These are phyloP conservation scores for Cantharellus anzutake DNA, from an alignment of 768 basidiomycete genomes.

Conservation along the genomic window DNA sequence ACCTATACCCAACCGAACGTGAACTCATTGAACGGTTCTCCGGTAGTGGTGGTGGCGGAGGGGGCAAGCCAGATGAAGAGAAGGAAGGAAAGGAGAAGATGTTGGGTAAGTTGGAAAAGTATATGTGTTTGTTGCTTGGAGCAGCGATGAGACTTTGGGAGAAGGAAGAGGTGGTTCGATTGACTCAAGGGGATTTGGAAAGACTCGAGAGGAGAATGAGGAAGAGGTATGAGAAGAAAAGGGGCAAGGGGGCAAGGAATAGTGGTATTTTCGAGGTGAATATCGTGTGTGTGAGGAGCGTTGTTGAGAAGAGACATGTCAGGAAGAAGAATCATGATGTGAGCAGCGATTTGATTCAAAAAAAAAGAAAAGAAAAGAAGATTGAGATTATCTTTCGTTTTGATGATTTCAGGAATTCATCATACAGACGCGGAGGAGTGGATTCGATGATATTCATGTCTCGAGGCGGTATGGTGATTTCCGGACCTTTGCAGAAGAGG, in stretches of 20 bases:
- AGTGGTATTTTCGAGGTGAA: constrained; percentile 70
- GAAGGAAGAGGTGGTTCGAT: constrained; percentile 74
- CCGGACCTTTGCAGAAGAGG: constrained; percentile 69
- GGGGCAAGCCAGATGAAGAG: constrained; percentile 24
- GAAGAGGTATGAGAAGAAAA: constrained; percentile 37
- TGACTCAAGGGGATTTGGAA: constrained; percentile 69
- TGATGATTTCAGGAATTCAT: constrained; percentile 62
- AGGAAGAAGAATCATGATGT: constrained; percentile 80
- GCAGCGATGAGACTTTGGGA: constrained; percentile 70
- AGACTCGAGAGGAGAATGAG: constrained; percentile 54
- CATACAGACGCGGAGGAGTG: constrained; percentile 62
- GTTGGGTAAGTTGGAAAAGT: constrained; percentile 65
- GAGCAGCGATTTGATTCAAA: constrained; percentile 13
- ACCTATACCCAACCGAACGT: constrained; percentile 25
- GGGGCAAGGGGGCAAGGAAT: constrained; percentile 30
- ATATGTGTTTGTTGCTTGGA: constrained; percentile 61
- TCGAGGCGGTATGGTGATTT: constrained; percentile 93
- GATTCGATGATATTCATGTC: constrained; percentile 63
- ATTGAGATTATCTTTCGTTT: background rate
- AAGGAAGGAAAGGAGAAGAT: constrained; percentile 47
- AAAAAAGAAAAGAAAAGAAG: background rate
- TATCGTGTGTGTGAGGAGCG: constrained; percentile 68
- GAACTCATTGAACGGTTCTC: background rate
- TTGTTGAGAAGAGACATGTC: constrained; percentile 68
- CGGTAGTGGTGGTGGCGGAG: too few relatives aligned